These are phyloP conservation scores for Erysimum cheiri DNA, from an alignment of 441 rosid genomes.

Conservation along the genomic window DNA sequence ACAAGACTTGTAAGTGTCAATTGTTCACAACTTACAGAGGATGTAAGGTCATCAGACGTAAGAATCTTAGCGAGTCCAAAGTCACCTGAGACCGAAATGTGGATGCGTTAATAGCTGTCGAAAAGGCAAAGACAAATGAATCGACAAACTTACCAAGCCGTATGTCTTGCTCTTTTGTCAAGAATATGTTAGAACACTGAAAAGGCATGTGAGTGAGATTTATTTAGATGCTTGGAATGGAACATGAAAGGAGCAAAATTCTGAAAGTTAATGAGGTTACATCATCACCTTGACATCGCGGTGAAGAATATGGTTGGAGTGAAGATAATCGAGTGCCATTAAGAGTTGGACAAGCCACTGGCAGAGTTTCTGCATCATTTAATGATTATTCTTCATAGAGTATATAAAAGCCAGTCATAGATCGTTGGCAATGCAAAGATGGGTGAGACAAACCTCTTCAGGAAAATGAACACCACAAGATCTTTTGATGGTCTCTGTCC, in stretches of 20 bases:
- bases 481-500: conserved; percentile 75
- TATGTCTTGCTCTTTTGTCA: conserved; percentile 74
- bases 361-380: conserved; percentile 59
- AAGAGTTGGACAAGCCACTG: conserved; percentile 76
- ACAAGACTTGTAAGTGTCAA: neutral
- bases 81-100: conserved; percentile 53
- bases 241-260: neutral
- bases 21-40: conserved; percentile 56
- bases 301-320: conserved; percentile 74
- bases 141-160: conserved; percentile 56
- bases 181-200: conserved; percentile 78
- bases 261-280: neutral
- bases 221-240: conserved; percentile 7
- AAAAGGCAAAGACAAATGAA: conserved; percentile 16
- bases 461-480: conserved; percentile 63
- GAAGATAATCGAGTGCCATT: conserved; percentile 67
- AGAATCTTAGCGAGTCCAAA: conserved; percentile 81
- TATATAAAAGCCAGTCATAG: neutral
- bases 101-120: conserved; percentile 1
- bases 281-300: conserved; percentile 72
- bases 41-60: conserved; percentile 74
- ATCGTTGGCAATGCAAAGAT: conserved; percentile 2
- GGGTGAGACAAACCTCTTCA: conserved; percentile 58
- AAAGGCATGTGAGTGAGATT: conserved; percentile 38
- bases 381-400: conserved; percentile 4